Evolutionary conservation across 2,329 filamentous ascomycete species (phyloP), one percentile per base, ranked within the genome.

Genomic region (Xylaria sp.): DNA sequence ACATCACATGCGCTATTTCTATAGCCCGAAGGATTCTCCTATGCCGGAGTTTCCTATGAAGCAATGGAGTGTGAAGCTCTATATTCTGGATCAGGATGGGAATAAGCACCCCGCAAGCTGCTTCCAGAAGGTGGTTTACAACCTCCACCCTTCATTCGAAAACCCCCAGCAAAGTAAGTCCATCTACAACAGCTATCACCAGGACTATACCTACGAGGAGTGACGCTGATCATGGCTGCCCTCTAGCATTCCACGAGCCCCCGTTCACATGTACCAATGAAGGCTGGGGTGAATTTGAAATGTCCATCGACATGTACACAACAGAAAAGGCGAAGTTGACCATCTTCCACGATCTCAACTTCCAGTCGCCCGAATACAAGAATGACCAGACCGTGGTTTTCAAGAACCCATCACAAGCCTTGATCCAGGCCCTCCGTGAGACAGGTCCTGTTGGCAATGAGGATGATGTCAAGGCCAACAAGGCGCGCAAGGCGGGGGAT

Each of bases 281-380:
- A 79, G 95, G 95, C 70, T 99, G 95, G 95, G 95, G 95, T 73
- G 95, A 98, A 80, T 99, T 99, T 76, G 95, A 98, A 76, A 94
- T 99, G 88, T 84, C 83, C 50, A 95, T 98, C 73, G 87, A 91
- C 65, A 85, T 96, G 70, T 90, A 89, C 74, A 91, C 90, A 45
- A 88, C 90, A 31, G 92, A 95, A 78, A 97, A 97, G 83, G 90
- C 89, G 61, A 94, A 97, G 73, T 87, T 92, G 73, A 83, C 86
- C 14, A 83, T 99, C 67, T 80, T 83, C 53, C 95, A 99, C 78
- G 95, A 99, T 75, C 85, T 99, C 64, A 97, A 98, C 83, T 99
- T 99, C 78, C 84, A 87, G 70, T 84, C 89, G 69, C 83, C 89
- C 64, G 85, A 86, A 66, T 99, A 99, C 78, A 94, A 97, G 75